phyloP scores from a whole-genome alignment of 192 early-diverging fungal species.

The Coemansia reversa region DNA sequence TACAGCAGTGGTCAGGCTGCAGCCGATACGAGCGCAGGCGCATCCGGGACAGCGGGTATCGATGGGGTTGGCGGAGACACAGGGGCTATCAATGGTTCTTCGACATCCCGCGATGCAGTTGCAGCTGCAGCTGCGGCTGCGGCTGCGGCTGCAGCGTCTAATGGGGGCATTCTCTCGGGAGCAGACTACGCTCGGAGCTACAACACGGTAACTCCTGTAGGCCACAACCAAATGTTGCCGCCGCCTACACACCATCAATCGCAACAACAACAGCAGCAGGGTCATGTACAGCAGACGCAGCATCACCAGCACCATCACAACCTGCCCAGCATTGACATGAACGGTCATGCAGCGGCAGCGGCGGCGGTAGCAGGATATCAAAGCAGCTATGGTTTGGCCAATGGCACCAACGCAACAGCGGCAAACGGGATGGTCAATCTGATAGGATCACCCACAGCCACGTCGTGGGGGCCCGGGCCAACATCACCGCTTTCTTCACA shows the following conservation, averaged over 20 bases:
- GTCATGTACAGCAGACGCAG: constrained; percentile 22
- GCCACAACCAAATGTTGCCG: constrained; percentile 48
- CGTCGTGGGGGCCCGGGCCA: constrained; percentile 44
- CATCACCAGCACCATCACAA: constrained; percentile 41
- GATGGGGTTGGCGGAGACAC: constrained; percentile 29
- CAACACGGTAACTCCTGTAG: constrained; percentile 38
- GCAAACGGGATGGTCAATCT: constrained; percentile 40
- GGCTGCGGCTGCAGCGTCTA: constrained; percentile 27
- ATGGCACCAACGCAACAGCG: constrained; percentile 32
- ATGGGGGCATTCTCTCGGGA: constrained; percentile 22
- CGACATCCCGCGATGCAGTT: constrained; percentile 45
- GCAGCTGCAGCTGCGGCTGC: constrained; percentile 38
- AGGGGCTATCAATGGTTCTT: constrained; percentile 22
- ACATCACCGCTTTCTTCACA: constrained; percentile 47
- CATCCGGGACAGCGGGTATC: constrained; percentile 26
- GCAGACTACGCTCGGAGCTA: constrained; percentile 50
- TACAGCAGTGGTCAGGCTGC: constrained; percentile 48
- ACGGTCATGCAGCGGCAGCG: constrained; percentile 40
- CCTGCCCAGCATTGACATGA: constrained; percentile 53
- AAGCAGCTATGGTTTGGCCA: constrained; percentile 53
- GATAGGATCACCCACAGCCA: constrained; percentile 42
- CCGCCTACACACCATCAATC: constrained; percentile 43
- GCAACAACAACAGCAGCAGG: constrained; percentile 33
- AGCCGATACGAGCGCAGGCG: constrained; percentile 18
- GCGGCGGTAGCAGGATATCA: constrained; percentile 45